These are phyloP conservation scores for Pisolithus tinctorius DNA, from an alignment of 768 basidiomycete genomes.

Conservation along the genomic window DNA sequence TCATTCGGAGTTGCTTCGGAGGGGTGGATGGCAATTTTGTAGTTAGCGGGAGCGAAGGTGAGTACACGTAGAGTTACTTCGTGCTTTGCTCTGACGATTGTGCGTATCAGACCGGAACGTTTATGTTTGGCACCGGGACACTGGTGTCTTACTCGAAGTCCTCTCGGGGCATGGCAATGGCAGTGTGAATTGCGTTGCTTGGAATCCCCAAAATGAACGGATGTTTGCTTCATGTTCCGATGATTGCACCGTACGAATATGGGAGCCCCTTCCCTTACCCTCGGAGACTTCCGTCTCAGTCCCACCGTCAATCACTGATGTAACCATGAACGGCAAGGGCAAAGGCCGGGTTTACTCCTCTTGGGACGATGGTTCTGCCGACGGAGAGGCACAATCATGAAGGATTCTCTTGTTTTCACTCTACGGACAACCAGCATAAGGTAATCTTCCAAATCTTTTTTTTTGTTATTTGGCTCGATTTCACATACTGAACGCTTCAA, in stretches of 20 bases:
- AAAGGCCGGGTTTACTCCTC: conserved; percentile 57
- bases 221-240: conserved; percentile 98
- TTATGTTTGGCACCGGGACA: conserved; percentile 93
- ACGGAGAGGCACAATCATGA: conserved; percentile 5
- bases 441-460: conserved; percentile 22
- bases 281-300: conserved; percentile 11
- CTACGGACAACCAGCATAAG: conserved; percentile 22
- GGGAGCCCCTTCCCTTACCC: conserved; percentile 46
- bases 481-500: conserved; percentile 16
- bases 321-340: conserved; percentile 43
- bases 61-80: conserved; percentile 12
- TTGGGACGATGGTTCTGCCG: conserved; percentile 28
- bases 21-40: conserved; percentile 85
- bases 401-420: conserved; percentile 17
- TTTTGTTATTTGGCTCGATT: conserved; percentile 15
- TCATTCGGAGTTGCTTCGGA: conserved; percentile 92
- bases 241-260: conserved; percentile 85
- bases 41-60: conserved; percentile 93
- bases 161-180: conserved; percentile 83
- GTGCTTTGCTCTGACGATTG: conserved; percentile 5
- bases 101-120: conserved; percentile 76
- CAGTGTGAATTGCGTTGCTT: conserved; percentile 92
- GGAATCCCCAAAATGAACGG: conserved; percentile 84
- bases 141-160: conserved; percentile 77
- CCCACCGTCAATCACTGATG: conserved; percentile 14